phyloP scores from a whole-genome alignment of 441 rosid species.

The Syzygium syzygioides region DNA sequence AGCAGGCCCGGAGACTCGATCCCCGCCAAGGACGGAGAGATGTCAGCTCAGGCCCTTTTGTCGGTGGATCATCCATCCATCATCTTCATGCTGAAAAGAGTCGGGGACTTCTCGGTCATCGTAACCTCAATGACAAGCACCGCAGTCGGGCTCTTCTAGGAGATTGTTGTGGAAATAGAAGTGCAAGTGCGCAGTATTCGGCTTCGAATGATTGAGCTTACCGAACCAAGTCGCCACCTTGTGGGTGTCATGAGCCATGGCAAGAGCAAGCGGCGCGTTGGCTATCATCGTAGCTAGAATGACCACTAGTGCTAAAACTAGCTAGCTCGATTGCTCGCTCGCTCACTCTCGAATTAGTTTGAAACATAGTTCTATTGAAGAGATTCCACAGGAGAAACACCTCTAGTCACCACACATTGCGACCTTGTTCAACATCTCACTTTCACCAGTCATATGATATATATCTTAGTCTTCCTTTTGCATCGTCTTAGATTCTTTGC shows the following conservation, averaged over 20 bases:
- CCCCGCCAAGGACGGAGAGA: slow-evolving; percentile 14
- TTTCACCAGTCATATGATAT: neutral
- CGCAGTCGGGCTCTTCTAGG: slow-evolving; percentile 29
- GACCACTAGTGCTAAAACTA: neutral
- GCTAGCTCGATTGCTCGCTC: neutral
- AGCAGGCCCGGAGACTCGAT: slow-evolving; percentile 21
- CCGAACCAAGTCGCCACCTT: neutral
- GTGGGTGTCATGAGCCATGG: neutral
- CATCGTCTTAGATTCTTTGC: neutral
- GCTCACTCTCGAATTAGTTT: neutral
- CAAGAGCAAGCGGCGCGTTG: neutral
- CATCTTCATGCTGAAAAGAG: slow-evolving; percentile 23
- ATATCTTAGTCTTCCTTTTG: neutral
- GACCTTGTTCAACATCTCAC: neutral
- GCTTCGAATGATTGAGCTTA: neutral
- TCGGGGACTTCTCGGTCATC: neutral
- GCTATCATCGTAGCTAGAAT: neutral
- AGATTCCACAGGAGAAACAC: neutral
- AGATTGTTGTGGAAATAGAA: slow-evolving; percentile 45
- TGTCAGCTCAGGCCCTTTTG: slow-evolving; percentile 19
- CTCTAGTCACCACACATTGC: neutral
- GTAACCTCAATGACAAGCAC: slow-evolving; percentile 24
- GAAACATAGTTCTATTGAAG: neutral
- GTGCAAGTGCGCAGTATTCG: slow-evolving; percentile 20
- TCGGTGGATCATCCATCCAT: slow-evolving; percentile 30